phyloP scores from a whole-genome alignment of 805 yeast species.

The Tetrapisispora pingtungensis region DNA sequence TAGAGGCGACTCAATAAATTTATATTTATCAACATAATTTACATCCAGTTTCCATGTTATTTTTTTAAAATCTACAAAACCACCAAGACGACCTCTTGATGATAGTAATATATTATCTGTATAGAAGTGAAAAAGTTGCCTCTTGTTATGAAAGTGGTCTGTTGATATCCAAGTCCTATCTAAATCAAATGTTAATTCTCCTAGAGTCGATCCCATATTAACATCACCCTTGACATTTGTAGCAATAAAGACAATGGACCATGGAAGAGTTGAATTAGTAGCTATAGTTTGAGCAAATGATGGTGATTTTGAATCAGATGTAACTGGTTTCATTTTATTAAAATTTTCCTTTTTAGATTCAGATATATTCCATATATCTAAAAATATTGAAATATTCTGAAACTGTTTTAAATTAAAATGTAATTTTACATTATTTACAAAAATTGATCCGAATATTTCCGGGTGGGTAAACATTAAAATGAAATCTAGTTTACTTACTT shows the following conservation, averaged over 20 bases:
- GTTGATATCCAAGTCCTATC: constrained; percentile 62
- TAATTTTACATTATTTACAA: constrained; percentile 45
- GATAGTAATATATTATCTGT: constrained; percentile 40
- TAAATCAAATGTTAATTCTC: constrained; percentile 45
- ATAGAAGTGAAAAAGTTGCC: constrained; percentile 59
- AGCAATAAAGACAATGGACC: constrained; percentile 54
- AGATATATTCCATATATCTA: constrained; percentile 70
- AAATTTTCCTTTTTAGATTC: constrained; percentile 10
- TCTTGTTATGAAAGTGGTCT: constrained; percentile 55
- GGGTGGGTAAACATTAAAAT: constrained; percentile 40
- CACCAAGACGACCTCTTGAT: constrained; percentile 76
- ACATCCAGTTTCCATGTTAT: constrained; percentile 54
- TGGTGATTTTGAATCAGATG: neutral
- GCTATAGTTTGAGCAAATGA: constrained; percentile 25
- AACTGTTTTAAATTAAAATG: constrained; percentile 73
- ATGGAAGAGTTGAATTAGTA: constrained; percentile 49
- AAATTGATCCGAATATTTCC: constrained; percentile 39
- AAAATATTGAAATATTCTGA: constrained; percentile 75
- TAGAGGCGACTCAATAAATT: constrained; percentile 48
- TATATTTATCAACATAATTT: constrained; percentile 49
- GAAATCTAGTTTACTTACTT: constrained; percentile 37
- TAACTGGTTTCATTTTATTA: neutral
- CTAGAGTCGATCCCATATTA: constrained; percentile 79
- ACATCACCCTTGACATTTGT: constrained; percentile 43
- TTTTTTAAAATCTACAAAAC: constrained; percentile 42